Evolutionary conservation across 1,284 basidiomycete genomes (phyloP).

Genomic region (Tremellales sp.): DNA sequence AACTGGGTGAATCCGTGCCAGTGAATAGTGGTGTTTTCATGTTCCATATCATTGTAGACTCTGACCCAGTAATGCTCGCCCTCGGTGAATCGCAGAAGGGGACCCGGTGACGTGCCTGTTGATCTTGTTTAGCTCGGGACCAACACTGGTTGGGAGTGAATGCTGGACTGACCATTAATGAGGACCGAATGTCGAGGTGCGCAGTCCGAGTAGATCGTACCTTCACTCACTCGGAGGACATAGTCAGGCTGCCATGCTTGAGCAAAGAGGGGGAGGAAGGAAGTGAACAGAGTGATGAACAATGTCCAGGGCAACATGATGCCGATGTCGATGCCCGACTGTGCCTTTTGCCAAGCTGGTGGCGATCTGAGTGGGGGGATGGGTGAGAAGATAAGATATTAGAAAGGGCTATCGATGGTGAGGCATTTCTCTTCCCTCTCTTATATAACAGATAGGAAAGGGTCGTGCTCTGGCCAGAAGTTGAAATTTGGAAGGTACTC

Average conservation of each 20-base stretch:
- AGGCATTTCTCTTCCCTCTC: background rate
- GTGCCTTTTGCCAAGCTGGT: too few species aligned
- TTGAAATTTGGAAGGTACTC: too few species aligned
- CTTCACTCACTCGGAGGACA: slow-evolving; percentile 10
- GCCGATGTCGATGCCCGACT: too few species aligned
- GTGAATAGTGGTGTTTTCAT: slow-evolving; percentile 11
- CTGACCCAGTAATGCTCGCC: slow-evolving; percentile 10
- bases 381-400: too few species aligned
- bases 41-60: slow-evolving; percentile 10
- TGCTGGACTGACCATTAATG: slow-evolving; percentile 7
- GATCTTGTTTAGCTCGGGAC: too few species aligned
- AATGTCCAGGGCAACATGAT: too few species aligned
- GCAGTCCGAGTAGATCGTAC: slow-evolving; percentile 8
- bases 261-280: background rate
- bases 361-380: too few species aligned
- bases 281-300: background rate
- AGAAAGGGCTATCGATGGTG: too few species aligned
- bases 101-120: slow-evolving; percentile 10
- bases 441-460: background rate
- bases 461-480: background rate
- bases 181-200: slow-evolving; percentile 5
- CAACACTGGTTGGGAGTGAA: background rate
- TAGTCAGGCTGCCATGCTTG: slow-evolving; percentile 12
- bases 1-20: slow-evolving; percentile 11
- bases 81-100: slow-evolving; percentile 4